A percentile compares a stretch with the other conserved stretches of the same genome.
Conservation (phyloP, 495 filamentous ascomycete genomes). For the Amniculicola lignicola region DNA sequence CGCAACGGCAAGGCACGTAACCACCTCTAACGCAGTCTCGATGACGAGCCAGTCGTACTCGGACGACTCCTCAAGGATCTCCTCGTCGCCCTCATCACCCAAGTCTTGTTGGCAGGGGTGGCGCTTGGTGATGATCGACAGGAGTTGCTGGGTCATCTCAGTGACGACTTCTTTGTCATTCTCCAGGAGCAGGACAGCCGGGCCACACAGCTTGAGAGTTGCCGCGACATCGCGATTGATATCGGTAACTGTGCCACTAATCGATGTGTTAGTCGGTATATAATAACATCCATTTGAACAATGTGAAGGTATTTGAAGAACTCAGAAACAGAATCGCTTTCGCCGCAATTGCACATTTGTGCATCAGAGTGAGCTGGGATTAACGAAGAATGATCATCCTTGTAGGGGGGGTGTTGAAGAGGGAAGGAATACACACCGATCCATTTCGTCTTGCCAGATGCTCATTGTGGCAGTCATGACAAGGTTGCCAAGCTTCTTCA, state of each 20-base stretch:
- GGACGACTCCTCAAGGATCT: conserved; percentile 75
- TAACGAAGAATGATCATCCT: conserved; percentile 91
- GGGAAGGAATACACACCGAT: conserved; percentile 66
- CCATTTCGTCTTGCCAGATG: conserved; percentile 83
- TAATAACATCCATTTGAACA: no score
- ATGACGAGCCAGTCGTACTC: conserved; percentile 98
- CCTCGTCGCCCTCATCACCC: conserved; percentile 55
- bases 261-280: conserved; percentile 17
- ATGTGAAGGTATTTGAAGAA: conserved; percentile 25
- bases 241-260: conserved; percentile 82
- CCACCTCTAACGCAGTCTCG: conserved; percentile 86
- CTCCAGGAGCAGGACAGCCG: conserved; percentile 73
- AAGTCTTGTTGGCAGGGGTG: conserved; percentile 93
- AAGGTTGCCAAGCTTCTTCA: conserved; percentile 83
- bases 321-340: conserved; percentile 72
- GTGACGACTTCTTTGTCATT: conserved; percentile 56
- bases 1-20: conserved; percentile 76
- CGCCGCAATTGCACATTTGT: conserved; percentile 79
- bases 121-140: conserved; percentile 74
- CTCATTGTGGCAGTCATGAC: conserved; percentile 79
- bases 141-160: conserved; percentile 62
- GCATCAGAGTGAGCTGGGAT: conserved; percentile 99
- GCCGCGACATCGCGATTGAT: conserved; percentile 94
- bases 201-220: conserved; percentile 87
- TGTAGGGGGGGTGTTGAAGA: conserved; percentile 29